phyloP scores from a whole-genome alignment of 2,329 filamentous ascomycete species.

The Penicillium italicum region DNA sequence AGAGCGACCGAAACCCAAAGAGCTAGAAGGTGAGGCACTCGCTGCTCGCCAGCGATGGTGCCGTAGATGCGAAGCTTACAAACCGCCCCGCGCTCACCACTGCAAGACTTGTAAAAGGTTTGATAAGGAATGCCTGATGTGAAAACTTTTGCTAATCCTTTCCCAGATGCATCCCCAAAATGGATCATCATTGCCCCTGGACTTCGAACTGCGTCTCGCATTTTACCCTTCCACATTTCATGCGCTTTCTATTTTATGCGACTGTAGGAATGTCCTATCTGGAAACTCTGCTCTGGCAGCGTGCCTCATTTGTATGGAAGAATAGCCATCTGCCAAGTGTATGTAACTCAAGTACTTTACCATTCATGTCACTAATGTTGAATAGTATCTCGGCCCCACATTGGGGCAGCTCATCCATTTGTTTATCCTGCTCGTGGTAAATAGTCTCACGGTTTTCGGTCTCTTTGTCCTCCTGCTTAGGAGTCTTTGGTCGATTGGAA shows the following conservation, averaged over 20 bases:
- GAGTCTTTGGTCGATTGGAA: conserved; percentile 52
- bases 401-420: conserved; percentile 52
- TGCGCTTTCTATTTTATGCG: conserved; percentile 60
- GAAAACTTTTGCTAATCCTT: conserved; percentile 8
- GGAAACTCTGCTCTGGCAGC: conserved; percentile 52
- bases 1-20: conserved; percentile 20
- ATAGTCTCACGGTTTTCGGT: conserved; percentile 56
- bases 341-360: conserved; percentile 26
- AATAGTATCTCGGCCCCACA: conserved; percentile 57
- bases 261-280: conserved; percentile 57
- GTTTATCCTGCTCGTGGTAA: conserved; percentile 52
- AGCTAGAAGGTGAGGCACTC: conserved; percentile 19
- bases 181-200: conserved; percentile 67
- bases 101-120: conserved; percentile 61
- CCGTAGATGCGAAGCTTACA: conserved; percentile 57
- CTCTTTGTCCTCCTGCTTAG: conserved; percentile 54
- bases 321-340: conserved; percentile 56
- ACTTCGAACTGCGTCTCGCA: conserved; percentile 64
- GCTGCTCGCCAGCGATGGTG: conserved; percentile 52
- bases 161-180: conserved; percentile 58
- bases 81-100: conserved; percentile 62
- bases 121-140: conserved; percentile 1
- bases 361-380: not conserved
- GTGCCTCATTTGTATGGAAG: conserved; percentile 53
- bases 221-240: conserved; percentile 62